Evolutionary conservation across 495 filamentous ascomycete genomes (phyloP), one percentile per base, ranked within the genome.

Genomic region (Cercophora scortea): DNA sequence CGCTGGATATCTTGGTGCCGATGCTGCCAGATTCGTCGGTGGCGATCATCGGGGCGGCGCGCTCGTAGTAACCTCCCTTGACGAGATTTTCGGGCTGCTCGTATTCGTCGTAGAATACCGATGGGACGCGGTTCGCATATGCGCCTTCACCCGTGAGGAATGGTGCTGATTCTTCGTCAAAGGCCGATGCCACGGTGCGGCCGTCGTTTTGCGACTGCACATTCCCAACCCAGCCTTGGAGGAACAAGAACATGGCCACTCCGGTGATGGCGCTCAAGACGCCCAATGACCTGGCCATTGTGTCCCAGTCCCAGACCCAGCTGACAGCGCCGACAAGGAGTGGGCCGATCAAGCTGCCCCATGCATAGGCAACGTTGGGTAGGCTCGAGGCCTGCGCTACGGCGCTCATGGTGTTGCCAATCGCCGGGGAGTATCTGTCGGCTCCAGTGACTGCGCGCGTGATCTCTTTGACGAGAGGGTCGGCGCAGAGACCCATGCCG

Each of bases 321-420:
- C 34, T 51, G 33, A 60, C 40, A 18, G 41, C 42, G 17, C 57
- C 61, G 6, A 54, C 60, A 15, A 67, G 17, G 1, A 67, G 45
- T 1, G 64, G 64, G 5, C 64, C 64, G 33, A 55, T 52, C n/a
- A 67, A 46, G 25, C 39, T 57, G 15, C 64, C 64, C 64, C 62
- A 67, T 6, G 62, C 59, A 17, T 43, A 49, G 18, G 60, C 57
- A 6, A 64, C 36, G n/a, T 32, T 52, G 3, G 58, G 61, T 10
- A 64, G 53, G 32, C 25, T 58, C 12, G 59, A 40, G 19, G 56
- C 57, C 6, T 51, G 54, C 6, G 52, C 59, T 32, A 43, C 42
- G 13, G 42, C 43, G 32, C 45, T 58, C 42, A 43, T 42, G 11
- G 47, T 11, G 41, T 58, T 32, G 10, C 12, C 36, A 38, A 40